Evolutionary conservation across 495 filamentous ascomycete species (phyloP).

Genomic region (Hamigera avellanea): DNA sequence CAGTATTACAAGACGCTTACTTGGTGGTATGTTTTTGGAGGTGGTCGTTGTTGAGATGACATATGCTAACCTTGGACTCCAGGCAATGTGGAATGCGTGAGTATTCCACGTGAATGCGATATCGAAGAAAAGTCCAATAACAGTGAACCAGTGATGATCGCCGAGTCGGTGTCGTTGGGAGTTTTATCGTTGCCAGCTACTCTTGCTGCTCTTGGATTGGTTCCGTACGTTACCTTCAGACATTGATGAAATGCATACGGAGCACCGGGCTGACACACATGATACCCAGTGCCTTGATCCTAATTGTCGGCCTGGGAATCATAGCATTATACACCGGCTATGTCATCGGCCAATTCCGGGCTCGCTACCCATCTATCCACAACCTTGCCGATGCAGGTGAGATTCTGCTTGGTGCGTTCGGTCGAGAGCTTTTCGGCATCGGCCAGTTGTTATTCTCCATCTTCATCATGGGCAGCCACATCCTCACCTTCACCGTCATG

Average conservation of each 20-base stretch:
- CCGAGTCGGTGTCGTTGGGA: constrained; percentile 51
- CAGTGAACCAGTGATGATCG: constrained; percentile 38
- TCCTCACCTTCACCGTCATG: constrained; percentile 56
- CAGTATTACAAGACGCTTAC: constrained; percentile 13
- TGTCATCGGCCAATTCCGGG: constrained; percentile 57
- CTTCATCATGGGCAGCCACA: constrained; percentile 60
- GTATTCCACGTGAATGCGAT: constrained; percentile 4
- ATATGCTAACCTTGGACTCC: neutral
- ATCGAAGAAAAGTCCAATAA: neutral
- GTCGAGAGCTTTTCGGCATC: constrained; percentile 44
- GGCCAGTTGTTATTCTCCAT: constrained; percentile 50
- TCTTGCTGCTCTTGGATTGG: constrained; percentile 46
- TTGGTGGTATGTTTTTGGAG: constrained; percentile 11
- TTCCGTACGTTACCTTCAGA: constrained; percentile 10
- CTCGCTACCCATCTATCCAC: constrained; percentile 47
- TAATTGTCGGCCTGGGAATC: constrained; percentile 50
- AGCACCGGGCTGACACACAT: constrained; percentile 32
- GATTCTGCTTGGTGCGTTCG: constrained; percentile 44
- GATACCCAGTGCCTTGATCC: constrained; percentile 41
- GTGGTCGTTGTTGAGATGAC: neutral
- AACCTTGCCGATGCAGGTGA: constrained; percentile 54
- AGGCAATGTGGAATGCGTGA: constrained; percentile 11
- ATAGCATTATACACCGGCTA: constrained; percentile 58
- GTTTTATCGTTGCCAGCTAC: constrained; percentile 43
- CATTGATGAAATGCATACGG: constrained; percentile 35